These are phyloP conservation scores for Capsicum rhomboideum DNA, from an alignment of 257 asterid species.

Conservation along the genomic window DNA sequence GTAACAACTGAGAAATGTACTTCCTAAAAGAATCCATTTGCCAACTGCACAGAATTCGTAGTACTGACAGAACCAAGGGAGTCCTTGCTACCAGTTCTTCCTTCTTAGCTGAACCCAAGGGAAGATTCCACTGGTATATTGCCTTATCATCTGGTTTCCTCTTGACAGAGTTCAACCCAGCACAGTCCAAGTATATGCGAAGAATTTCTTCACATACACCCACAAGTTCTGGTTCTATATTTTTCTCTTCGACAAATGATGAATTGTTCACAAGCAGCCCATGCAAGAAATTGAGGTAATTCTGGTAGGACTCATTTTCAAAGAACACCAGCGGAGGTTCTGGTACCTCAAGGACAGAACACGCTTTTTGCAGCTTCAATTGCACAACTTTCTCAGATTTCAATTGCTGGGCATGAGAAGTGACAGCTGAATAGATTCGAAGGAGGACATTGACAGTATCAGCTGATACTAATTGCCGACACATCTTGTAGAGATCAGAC, in stretches of 20 bases:
- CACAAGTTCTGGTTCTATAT: conserved; percentile 61
- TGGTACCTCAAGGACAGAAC: conserved; percentile 66
- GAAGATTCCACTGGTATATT: conserved; percentile 47
- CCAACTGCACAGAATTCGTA: conserved; percentile 54
- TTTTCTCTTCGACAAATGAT: conserved; percentile 39
- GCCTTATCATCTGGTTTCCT: conserved; percentile 20
- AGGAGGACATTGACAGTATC: conserved; percentile 31
- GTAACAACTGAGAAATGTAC: conserved; percentile 51
- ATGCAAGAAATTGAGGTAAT: conserved; percentile 54
- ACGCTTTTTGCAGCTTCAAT: conserved; percentile 58
- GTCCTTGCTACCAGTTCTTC: conserved; percentile 90
- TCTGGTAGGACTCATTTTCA: conserved; percentile 78
- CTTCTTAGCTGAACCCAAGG: conserved; percentile 83
- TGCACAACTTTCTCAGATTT: conserved; percentile 40
- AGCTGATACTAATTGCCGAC: conserved; percentile 41
- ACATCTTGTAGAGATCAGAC: conserved; percentile 72
- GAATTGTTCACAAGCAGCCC: conserved; percentile 48
- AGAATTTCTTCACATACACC: conserved; percentile 59
- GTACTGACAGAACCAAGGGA: conserved; percentile 50
- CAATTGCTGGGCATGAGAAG: conserved; percentile 70
- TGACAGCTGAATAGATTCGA: conserved; percentile 45
- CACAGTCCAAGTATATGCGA: conserved; percentile 61
- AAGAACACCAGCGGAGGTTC: conserved; percentile 90
- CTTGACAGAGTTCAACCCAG: conserved; percentile 35
- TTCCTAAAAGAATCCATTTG: conserved; percentile 45